Base-by-base conservation (phyloP, 2,329 filamentous ascomycete species). In the Trichoderma polysporum region DNA sequence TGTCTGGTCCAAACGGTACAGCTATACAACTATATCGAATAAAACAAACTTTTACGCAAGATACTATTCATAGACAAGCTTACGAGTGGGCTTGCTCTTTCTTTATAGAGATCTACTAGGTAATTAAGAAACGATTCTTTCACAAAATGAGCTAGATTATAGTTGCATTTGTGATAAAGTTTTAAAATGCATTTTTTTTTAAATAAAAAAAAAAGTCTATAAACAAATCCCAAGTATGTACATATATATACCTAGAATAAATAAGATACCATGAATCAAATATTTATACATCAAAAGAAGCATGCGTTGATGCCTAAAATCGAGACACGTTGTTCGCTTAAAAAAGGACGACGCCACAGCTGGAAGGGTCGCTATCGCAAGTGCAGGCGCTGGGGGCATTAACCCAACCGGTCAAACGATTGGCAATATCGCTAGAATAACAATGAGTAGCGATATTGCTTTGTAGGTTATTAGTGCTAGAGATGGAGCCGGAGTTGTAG, bases 401-500 rank as follows among this genome's bases (percentile, higher is more conserved):
- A 15, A 72, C 68, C 71, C 71, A 72, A 58, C 71, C 70, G 29
- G 64, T 69, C 47, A 72, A 66, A 56, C 70, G 69, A 65, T 72
- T 72, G 33, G 70, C 70, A 61, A 72, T 69, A 35, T 71, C 68
- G 29, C 68, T 64, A 19, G 69, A 63, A 61, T 72, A 72, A 68
- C 71, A 72, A 35, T 69, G 64, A 12, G 71, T 71, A 22, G 64
- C 59, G 29, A 63, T 66, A 39, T 70, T 60, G 39, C 66, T 67
- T 57, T 71, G 53, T 53, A 69, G 69, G 53, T 71, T 66, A 61
- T 69, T 63, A 33, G 54, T 68, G 62, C 66, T 70, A 65, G 70
- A 67, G 47, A 70, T 69, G 12, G 71, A 72, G 52, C 71, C 71
- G 31, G 60, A 67, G 69, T 72, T 72, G 59, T 72, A 72, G 41